phyloP scores from a whole-genome alignment of 768 basidiomycete species.

The Clavaria fumosa region DNA sequence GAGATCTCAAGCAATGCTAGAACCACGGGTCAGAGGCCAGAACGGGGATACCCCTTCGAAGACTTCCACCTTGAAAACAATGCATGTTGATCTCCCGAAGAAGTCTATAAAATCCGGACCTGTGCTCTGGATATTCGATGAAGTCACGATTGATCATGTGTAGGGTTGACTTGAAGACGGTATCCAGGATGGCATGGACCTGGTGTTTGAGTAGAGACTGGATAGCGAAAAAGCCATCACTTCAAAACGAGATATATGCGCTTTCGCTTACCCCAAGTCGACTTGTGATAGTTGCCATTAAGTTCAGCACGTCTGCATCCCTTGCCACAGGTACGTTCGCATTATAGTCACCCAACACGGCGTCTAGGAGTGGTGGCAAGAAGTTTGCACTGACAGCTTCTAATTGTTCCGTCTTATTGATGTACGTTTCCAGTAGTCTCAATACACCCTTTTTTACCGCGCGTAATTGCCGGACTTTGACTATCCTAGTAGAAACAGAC shows the following conservation, averaged over 20 bases:
- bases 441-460: slow-evolving; percentile 98
- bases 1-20: slow-evolving; percentile 73
- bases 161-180: slow-evolving; percentile 92
- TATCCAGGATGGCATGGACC: slow-evolving; percentile 88
- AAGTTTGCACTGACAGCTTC: slow-evolving; percentile 84
- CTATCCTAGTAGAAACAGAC: slow-evolving; percentile 86
- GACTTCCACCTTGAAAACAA: slow-evolving; percentile 81
- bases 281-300: slow-evolving; percentile 87
- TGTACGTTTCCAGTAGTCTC: slow-evolving; percentile 94
- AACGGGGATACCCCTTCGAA: slow-evolving; percentile 5
- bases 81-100: slow-evolving; percentile 81
- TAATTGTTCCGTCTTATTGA: slow-evolving; percentile 92
- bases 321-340: slow-evolving; percentile 85
- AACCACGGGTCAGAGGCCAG: slow-evolving; percentile 6
- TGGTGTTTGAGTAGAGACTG: slow-evolving; percentile 63
- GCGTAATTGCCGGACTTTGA: slow-evolving; percentile 83
- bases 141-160: slow-evolving; percentile 99
- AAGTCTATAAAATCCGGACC: slow-evolving; percentile 92
- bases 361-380: slow-evolving; percentile 90
- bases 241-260: too few relatives aligned
- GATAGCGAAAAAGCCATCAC: neutral
- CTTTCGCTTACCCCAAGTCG: slow-evolving; percentile 77
- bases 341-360: slow-evolving; percentile 94
- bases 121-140: slow-evolving; percentile 93
- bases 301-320: slow-evolving; percentile 93